Evolutionary conservation across 495 filamentous ascomycete genomes (phyloP).

Genomic region (Pseudoneurospora amorphoporcata): DNA sequence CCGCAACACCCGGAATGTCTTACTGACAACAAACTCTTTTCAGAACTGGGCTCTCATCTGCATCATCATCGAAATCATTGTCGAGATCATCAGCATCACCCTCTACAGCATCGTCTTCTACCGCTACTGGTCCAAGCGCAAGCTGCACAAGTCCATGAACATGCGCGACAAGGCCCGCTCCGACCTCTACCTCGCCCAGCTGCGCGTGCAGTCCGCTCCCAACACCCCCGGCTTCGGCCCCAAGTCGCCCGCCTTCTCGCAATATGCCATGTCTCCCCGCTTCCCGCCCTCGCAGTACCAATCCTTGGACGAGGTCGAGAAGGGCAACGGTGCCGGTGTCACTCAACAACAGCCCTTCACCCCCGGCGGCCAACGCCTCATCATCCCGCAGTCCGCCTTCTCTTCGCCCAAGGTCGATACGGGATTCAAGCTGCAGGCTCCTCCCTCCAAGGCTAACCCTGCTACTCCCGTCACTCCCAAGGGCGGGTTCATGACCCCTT

Average conservation of each 20-base stretch:
- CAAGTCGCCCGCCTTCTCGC: conserved; percentile 44
- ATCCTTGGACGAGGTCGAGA: conserved; percentile 37
- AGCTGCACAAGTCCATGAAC: conserved; percentile 92
- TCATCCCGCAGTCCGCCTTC: conserved; percentile 38
- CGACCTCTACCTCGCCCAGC: conserved; percentile 91
- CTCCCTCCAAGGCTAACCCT: conserved; percentile 64
- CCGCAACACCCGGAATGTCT: background rate
- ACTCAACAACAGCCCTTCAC: conserved; percentile 30
- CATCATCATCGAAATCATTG: conserved; percentile 90
- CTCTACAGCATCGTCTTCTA: conserved; percentile 95
- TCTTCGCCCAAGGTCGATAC: conserved; percentile 23
- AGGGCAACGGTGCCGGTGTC: conserved; percentile 12
- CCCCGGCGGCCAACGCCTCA: conserved; percentile 26
- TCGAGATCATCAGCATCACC: conserved; percentile 81
- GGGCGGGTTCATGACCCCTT: conserved; percentile 40
- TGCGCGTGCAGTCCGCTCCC: conserved; percentile 82
- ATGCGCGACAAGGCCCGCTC: conserved; percentile 84
- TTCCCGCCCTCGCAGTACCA: conserved; percentile 42
- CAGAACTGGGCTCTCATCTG: conserved; percentile 95
- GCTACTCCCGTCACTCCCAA: conserved; percentile 66
- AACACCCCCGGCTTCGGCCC: conserved; percentile 86
- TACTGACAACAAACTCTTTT: conserved; percentile 10
- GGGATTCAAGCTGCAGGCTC: conserved; percentile 75
- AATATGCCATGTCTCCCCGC: conserved; percentile 42
- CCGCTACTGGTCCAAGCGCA: conserved; percentile 89